Evolutionary conservation across 305 asterid genomes (phyloP), one percentile per base, ranked within the genome.

Genomic region (Fraxinus latifolia): DNA sequence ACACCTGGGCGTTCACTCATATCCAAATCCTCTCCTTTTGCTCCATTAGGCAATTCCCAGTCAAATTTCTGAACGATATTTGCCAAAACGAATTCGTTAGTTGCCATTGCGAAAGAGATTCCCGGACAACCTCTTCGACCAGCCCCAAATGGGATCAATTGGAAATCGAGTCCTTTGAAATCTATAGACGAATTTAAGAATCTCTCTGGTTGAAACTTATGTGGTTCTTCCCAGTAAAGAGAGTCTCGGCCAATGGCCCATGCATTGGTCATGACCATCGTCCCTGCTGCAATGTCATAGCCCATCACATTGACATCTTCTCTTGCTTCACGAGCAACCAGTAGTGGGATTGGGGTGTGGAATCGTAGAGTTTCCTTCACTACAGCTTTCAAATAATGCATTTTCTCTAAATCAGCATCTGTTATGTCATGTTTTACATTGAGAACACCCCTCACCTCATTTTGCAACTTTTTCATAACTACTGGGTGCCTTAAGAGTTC

Each of bases 321-420:
- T 17, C 44, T 53, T 17, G 80, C 42, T 77, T 77, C 72, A 7
- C 80, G 47, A 2, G 80, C 4, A 17, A 77, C 72, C 9, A 77
- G 6, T 77, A 77, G 3, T 1, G 80, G 72, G 15, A 77, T 44
- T 8, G 80, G 80, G 19, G 80, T 62, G 17, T 77, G 80, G 0
- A 6, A 27, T 5, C 72, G 72, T 8, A 77, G 79, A 7, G 83
- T 73, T 80, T 91, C 93, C 17, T 88, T 90, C 19, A 86, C 82
- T 60, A 85, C 93, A 7, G 80, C 70, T 55, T 77, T 77, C 71
- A 77, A 32, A 36, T 77, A 53, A 14, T 77, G 71, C 80, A 77
- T 77, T 17, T 77, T 50, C 7, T 29, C 80, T 14, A 77, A 15
- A 47, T 77, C 80, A 14, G 4, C 50, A 12, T 77, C 80, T 14